Evolutionary conservation across 331 rosid genomes (phyloP).

Genomic region (Erythrophleum ivorense): DNA sequence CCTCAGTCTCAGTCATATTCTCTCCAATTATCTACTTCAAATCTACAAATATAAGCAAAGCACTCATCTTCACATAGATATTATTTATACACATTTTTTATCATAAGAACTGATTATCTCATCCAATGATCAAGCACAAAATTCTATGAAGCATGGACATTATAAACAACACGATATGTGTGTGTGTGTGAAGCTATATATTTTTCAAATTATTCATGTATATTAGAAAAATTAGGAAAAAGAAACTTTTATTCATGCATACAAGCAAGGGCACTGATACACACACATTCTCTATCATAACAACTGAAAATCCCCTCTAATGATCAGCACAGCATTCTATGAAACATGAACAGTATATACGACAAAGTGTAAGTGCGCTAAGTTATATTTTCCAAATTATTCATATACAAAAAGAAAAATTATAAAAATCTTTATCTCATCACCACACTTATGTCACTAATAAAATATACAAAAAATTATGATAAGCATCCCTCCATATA

Average conservation of each 20-base stretch:
- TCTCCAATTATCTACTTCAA: not conserved
- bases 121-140: not conserved
- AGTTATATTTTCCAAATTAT: no score
- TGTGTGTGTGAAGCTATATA: not conserved
- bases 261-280: not conserved
- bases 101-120: not conserved
- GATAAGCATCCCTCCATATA: not conserved
- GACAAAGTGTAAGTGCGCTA: not conserved
- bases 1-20: not conserved
- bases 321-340: not conserved
- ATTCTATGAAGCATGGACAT: not conserved
- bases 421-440: not conserved
- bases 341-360: not conserved
- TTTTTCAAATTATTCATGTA: not conserved
- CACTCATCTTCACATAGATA: no score
- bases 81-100: not conserved
- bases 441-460: not conserved
- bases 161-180: not conserved
- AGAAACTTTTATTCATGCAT: not conserved
- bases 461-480: conserved; percentile 5
- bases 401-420: no score
- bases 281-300: not conserved
- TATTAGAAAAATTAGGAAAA: not conserved
- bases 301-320: not conserved
- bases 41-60: no score